Evolutionary conservation across 2,329 filamentous ascomycete species (phyloP), one percentile per base, ranked within the genome.

Genomic region (Colletotrichum graminicola): DNA sequence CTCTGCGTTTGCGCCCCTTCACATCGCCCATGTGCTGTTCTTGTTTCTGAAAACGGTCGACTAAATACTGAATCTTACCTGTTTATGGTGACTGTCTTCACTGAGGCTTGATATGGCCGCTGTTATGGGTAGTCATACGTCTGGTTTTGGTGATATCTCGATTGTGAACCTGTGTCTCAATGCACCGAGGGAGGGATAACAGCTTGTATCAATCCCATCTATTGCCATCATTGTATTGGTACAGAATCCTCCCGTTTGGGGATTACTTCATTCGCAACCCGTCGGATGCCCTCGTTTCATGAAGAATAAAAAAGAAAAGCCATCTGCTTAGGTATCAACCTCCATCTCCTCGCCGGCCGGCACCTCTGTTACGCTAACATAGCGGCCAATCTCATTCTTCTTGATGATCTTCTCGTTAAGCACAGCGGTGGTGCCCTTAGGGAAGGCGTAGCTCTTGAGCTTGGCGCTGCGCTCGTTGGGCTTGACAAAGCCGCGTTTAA

Each of bases 361-460:
- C 77, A 97, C 83, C 81, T 98, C 95, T 77, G 97, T 91, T 71
- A 99, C 93, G 39, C 92, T 97, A 71, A 98, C 92, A 82, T 96
- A 98, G 82, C 97, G 95, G 81, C 93, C 93, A 78, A 99, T 92
- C 78, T 99, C 94, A 82, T 95, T 93, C 86, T 94, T 96, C 78
- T 89, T 94, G 81, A 98, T 97, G 76, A 98, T 89, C 88, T 97
- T 97, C 87, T 99, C 94, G 82, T 97, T 96, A 79, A 99, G 86
- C 75, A 96, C 93, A 12, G 95, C 95, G 12, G 97, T 99, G n/a
- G 96, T 98, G 67, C 96, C 96, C 80, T 91, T 90, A 76, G 88
- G 86, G 86, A 98, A 99, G 78, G 90, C 89, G 87, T 99, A 99
- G 85, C 94, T 96, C 85, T 94, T 91, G 82, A 96, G 89, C 89